Base-by-base conservation (phyloP, 2,329 filamentous ascomycete genomes). In the Remersonia thermophila region DNA sequence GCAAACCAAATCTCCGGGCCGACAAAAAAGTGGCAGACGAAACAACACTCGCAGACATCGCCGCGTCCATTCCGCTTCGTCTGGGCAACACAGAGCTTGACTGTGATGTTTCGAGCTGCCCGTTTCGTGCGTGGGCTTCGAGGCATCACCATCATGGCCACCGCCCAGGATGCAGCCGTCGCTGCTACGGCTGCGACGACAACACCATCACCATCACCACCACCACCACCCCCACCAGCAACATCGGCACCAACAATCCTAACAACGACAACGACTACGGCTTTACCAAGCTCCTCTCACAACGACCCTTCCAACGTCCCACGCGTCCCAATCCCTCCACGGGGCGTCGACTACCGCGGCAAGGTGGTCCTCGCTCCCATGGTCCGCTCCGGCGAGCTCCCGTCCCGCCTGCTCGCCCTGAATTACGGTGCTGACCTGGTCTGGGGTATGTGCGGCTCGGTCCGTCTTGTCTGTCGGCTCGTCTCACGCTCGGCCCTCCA, bases 341-440 rank as follows among this genome's bases (percentile, higher is more conserved):
- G 81, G 58, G 89, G 89, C 35, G 86, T 94, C 52, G 86, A 95
- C 65, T 96, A 95, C 61, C 76, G 89, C 49, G 82, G 83, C 60
- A 95, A 93, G 60, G 63, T 96, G 46, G 91, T 96, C 30, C 80
- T 98, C 45, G 91, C 91, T 43, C 91, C 91, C 28, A 98, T 98
- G 91, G 89, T 95, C 39, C 81, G 91, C 48, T 93, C 85, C n/a
- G 91, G 91, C 54, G 91, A 98, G 65, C 66, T 95, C 42, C 89
- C 91, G 3, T 91, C 84, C 27, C 79, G 91, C 40, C 71, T 98
- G 17, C 63, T 93, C 30, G 84, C 91, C 23, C 73, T 98, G 43
- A 83, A 93, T 54, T 96, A 98, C 57, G 91, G 91, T 47, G 91
- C 91, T 35, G 91, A 98, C 59, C 69, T 98, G 12, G 91, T 98